phyloP scores from a whole-genome alignment of 805 yeast species.

The Lipomyces orientalis region DNA sequence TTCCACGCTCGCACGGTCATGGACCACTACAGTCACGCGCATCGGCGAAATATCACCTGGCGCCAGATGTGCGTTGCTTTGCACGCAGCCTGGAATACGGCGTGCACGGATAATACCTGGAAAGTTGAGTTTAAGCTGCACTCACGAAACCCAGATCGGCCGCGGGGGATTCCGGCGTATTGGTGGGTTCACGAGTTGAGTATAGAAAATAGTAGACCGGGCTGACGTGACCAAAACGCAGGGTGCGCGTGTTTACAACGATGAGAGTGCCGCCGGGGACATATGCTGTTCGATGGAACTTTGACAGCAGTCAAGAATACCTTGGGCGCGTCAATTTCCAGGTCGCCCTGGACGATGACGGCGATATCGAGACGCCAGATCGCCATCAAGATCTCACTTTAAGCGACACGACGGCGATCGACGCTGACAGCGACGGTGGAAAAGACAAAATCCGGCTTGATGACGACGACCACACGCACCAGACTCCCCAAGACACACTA shows the following conservation, averaged over 20 bases:
- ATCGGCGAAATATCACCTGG: not conserved
- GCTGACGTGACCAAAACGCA: not conserved
- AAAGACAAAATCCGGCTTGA: not conserved
- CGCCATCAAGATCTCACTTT: not conserved
- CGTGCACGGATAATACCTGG: not conserved
- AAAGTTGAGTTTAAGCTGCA: not conserved
- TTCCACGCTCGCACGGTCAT: not conserved
- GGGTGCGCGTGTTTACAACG: constrained; percentile 9
- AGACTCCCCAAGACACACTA: not conserved
- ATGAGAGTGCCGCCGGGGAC: constrained; percentile 20
- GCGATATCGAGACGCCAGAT: not conserved
- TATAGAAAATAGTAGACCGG: not conserved
- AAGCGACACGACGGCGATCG: not conserved
- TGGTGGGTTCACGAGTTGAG: not conserved
- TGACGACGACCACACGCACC: not conserved
- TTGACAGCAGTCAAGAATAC: constrained; percentile 8
- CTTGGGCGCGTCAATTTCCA: constrained; percentile 13
- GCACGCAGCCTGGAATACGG: constrained; percentile 1
- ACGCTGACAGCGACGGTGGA: not conserved
- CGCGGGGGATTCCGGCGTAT: not conserved
- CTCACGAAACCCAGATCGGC: not conserved
- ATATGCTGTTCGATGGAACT: constrained; percentile 1
- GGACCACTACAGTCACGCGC: not conserved
- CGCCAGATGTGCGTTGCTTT: not conserved
- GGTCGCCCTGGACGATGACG: not conserved